phyloP scores from a whole-genome alignment of 768 basidiomycete species.

The Serendipita indica region DNA sequence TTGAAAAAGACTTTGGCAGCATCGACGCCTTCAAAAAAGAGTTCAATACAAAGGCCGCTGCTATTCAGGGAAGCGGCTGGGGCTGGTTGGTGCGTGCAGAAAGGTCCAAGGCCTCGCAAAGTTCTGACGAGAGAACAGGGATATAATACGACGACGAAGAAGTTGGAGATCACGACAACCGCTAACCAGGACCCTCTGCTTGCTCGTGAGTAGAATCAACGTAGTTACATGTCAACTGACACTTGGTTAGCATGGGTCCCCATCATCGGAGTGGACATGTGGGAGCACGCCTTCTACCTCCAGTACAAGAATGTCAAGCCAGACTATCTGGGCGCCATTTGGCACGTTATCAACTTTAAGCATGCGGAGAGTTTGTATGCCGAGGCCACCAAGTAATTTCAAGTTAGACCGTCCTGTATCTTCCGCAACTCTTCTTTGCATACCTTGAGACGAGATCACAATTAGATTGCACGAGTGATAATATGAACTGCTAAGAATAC shows the following conservation, averaged over 20 bases:
- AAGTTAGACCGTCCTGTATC: too few species aligned
- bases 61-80: conserved; percentile 95
- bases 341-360: conserved; percentile 92
- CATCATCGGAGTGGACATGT: conserved; percentile 92
- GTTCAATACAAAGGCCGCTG: conserved; percentile 78
- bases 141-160: conserved; percentile 46
- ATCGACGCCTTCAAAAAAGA: conserved; percentile 74
- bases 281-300: conserved; percentile 82
- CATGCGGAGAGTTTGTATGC: conserved; percentile 57
- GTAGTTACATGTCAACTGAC: conserved; percentile 5
- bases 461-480: too few species aligned
- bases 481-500: too few species aligned
- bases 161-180: conserved; percentile 83
- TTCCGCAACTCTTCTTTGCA: too few species aligned
- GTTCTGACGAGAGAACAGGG: conserved; percentile 31
- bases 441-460: too few species aligned
- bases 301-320: conserved; percentile 88
- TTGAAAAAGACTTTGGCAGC: conserved; percentile 72
- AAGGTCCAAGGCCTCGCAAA: not conserved
- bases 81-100: conserved; percentile 69
- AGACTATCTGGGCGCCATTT: conserved; percentile 88
- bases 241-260: conserved; percentile 53
- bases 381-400: conserved; percentile 23
- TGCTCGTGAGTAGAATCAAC: conserved; percentile 21
- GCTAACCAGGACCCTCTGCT: conserved; percentile 89